These are phyloP conservation scores for Talaromyces amestolkiae DNA, from an alignment of 2,329 filamentous ascomycete genomes.

Conservation along the genomic window DNA sequence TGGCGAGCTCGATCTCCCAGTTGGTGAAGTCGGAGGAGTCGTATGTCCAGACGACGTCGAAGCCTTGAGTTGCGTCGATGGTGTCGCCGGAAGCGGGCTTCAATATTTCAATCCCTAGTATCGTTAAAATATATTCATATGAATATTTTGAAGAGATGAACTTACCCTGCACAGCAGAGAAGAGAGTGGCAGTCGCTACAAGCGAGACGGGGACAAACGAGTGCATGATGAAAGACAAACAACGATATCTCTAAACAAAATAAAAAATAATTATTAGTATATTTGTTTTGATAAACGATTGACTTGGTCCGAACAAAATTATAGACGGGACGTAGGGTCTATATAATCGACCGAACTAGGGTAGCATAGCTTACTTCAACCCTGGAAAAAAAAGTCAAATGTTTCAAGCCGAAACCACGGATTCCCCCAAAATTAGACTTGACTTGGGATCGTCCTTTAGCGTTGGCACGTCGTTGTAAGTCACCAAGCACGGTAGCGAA, in stretches of 20 bases:
- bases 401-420: slow-evolving; percentile 11
- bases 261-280: slow-evolving; percentile 12
- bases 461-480: neutral
- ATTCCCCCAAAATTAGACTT: neutral
- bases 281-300: neutral
- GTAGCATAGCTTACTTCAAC: slow-evolving; percentile 3
- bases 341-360: slow-evolving; percentile 3
- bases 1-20: slow-evolving; percentile 19
- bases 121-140: neutral
- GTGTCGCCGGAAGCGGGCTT: slow-evolving; percentile 14
- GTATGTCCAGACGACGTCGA: slow-evolving; percentile 20
- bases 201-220: slow-evolving; percentile 17
- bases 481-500: no score
- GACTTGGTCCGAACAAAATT: neutral
- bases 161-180: slow-evolving; percentile 19
- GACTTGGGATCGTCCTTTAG: slow-evolving; percentile 4
- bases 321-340: neutral
- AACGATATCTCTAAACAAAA: slow-evolving; percentile 3
- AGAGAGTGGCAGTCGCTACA: slow-evolving; percentile 16
- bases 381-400: neutral
- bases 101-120: slow-evolving; percentile 13
- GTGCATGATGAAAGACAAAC: slow-evolving; percentile 10
- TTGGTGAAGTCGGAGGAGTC: slow-evolving; percentile 16
- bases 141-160: neutral
- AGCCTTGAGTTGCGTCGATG: slow-evolving; percentile 15